Conservation (phyloP, 1,284 basidiomycete genomes). For the Ceratobasidium sp. region DNA sequence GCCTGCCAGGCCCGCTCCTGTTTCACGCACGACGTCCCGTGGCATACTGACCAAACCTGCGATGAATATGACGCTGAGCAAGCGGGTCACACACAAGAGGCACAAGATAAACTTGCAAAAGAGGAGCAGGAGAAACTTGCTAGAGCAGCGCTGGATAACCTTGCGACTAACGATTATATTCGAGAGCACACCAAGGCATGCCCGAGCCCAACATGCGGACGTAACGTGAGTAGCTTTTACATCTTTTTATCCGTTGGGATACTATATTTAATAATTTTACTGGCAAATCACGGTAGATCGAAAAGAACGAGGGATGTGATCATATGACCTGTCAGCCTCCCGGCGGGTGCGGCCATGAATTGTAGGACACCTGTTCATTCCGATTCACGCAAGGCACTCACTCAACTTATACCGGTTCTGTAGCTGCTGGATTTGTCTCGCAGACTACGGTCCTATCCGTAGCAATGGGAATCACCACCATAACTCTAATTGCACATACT, state of each 20-base stretch:
- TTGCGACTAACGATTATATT: conserved; percentile 20
- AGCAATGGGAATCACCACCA: conserved; percentile 14
- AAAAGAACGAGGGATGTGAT: conserved; percentile 11
- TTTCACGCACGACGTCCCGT: conserved; percentile 31
- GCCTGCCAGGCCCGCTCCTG: conserved; percentile 23
- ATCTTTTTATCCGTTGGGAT: neutral
- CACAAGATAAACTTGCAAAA: conserved; percentile 19
- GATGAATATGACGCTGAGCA: conserved; percentile 11
- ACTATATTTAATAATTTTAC: neutral
- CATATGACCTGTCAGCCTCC: conserved; percentile 27
- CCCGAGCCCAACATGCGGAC: conserved; percentile 11
- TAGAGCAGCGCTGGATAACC: too few relatives aligned
- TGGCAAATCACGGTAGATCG: neutral
- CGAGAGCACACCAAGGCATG: conserved; percentile 1
- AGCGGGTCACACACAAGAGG: neutral
- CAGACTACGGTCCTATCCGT: conserved; percentile 5
- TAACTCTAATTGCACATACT: neutral
- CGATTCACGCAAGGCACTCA: too few relatives aligned
- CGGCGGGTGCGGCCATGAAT: conserved; percentile 19
- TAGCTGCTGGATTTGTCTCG: conserved; percentile 28
- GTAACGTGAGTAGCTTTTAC: neutral
- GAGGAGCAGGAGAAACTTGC: too few relatives aligned
- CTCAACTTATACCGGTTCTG: too few relatives aligned
- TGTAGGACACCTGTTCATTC: neutral
- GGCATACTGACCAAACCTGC: conserved; percentile 40